Base-by-base conservation (phyloP, 2,329 filamentous ascomycete species). In the Diplodia sapinea region DNA sequence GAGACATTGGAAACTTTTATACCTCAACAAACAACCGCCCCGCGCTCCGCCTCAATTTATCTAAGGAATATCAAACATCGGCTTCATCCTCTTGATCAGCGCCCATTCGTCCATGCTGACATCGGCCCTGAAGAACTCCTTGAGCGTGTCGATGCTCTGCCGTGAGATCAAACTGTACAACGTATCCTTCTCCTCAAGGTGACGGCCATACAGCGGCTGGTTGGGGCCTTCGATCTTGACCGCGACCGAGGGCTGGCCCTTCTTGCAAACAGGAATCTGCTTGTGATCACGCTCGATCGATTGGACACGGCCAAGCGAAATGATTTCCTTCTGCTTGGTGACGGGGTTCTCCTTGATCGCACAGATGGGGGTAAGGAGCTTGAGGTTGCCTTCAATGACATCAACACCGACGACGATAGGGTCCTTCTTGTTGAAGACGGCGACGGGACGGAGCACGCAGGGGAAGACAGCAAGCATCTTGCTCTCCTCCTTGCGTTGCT, bases 221-320 rank as follows among this genome's bases (percentile, higher is more conserved):
- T 94, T 92, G 68, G 89, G 82, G 65, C 93, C 94, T 82, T 99
- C 96, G 74, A 99, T 96, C 86, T 99, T 99, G 83, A 99, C 86
- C 23, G 95, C 95, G 11, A 99, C 96, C 1, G 93, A 96, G n/a
- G 96, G 95, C 77, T 96, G 92, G 64, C 94, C 94, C 82, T 93
- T 94, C 82, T 99, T 99, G 84, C 93, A 96, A 68, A 97, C 86
- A 11, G 86, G 87, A 72, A 99, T 90, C 71, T 95, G 89, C 84
- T 99, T 99, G 87, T 99, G 95, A 73, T 99, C 96, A 77, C 96
- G 90, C 81, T 99, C 94, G 76, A 99, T 99, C 1, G 91, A 94
- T 67, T 92, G 92, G n/a, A 99, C 95, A 91, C 95, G 90, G 69
- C 95, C 95, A 50, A 99, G 80, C 51, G 85, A 85, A 74, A 99